Percentiles rank a stretch among this genome's conserved stretches.
These are phyloP conservation scores for Fraxinus baroniana DNA, from an alignment of 305 asterid genomes.

Conservation along the genomic window DNA sequence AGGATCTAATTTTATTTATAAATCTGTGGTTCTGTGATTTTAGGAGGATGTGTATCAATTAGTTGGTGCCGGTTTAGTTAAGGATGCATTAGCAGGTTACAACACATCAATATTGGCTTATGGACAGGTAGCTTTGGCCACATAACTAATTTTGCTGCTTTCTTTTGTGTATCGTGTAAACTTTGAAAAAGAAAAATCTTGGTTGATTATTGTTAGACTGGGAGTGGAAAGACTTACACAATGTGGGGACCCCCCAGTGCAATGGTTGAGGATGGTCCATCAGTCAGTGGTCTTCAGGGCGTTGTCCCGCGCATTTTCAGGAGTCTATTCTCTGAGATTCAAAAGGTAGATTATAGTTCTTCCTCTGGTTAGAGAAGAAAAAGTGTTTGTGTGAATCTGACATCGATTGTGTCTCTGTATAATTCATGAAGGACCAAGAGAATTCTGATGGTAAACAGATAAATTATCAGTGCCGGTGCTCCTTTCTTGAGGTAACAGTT, in stretches of 20 bases:
- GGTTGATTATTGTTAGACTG: slow-evolving; percentile 48
- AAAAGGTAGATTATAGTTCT: slow-evolving; percentile 43
- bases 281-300: slow-evolving; percentile 65
- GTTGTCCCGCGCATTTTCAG: slow-evolving; percentile 80
- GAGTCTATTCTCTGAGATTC: slow-evolving; percentile 73
- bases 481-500: slow-evolving; percentile 75
- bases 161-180: slow-evolving; percentile 2
- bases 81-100: slow-evolving; percentile 85
- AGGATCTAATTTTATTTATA: not conserved
- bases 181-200: slow-evolving; percentile 12
- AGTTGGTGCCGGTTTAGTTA: slow-evolving; percentile 76
- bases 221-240: slow-evolving; percentile 88
- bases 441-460: slow-evolving; percentile 59
- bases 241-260: slow-evolving; percentile 98
- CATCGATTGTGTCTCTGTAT: slow-evolving; percentile 13
- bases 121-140: slow-evolving; percentile 66
- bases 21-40: slow-evolving; percentile 17
- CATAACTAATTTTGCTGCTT: not conserved
- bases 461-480: slow-evolving; percentile 88
- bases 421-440: slow-evolving; percentile 60
- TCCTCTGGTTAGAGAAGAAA: not conserved
- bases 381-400: not conserved
- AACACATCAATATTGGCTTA: slow-evolving; percentile 84
- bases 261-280: slow-evolving; percentile 62
- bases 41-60: slow-evolving; percentile 74